Evolutionary conservation across 2,329 filamentous ascomycete genomes (phyloP).

Genomic region (Pyrenochaeta sp.): DNA sequence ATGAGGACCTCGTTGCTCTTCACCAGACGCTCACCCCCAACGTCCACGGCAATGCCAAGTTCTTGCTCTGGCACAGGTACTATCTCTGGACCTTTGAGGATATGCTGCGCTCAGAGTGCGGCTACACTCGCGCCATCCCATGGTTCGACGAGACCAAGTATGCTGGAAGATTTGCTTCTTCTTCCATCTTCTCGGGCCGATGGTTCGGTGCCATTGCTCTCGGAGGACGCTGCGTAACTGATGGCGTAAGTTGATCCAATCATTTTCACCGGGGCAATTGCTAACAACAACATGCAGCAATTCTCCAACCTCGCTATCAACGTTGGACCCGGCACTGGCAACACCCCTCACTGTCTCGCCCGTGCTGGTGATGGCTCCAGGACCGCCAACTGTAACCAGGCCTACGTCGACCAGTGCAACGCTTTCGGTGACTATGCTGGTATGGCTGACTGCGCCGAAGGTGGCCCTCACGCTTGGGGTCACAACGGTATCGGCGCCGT

Average conservation of each 20-base stretch:
- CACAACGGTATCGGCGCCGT: slow-evolving; percentile 47
- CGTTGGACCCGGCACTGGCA: slow-evolving; percentile 37
- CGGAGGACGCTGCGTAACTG: slow-evolving; percentile 36
- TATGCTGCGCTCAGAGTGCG: slow-evolving; percentile 52
- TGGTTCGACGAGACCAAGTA: slow-evolving; percentile 48
- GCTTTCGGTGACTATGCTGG: slow-evolving; percentile 29
- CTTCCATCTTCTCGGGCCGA: slow-evolving; percentile 38
- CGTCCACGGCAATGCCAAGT: slow-evolving; percentile 45
- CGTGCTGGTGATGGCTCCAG: slow-evolving; percentile 34
- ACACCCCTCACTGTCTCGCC: slow-evolving; percentile 40
- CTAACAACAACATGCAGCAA: slow-evolving; percentile 26
- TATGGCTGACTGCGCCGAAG: slow-evolving; percentile 40
- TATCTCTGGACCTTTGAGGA: slow-evolving; percentile 53
- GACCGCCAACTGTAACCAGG: slow-evolving; percentile 36
- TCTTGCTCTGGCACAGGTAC: slow-evolving; percentile 56
- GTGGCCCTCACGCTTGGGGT: slow-evolving; percentile 43
- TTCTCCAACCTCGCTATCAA: slow-evolving; percentile 42
- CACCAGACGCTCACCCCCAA: slow-evolving; percentile 44
- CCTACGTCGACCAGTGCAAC: slow-evolving; percentile 40
- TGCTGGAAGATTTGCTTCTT: slow-evolving; percentile 36
- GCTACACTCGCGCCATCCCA: slow-evolving; percentile 49
- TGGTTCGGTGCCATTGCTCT: slow-evolving; percentile 38
- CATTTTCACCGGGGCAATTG: too few relatives aligned
- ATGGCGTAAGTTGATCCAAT: slow-evolving; percentile 41
- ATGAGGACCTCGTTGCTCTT: slow-evolving; percentile 45